phyloP scores from a whole-genome alignment of 108 stramenopile species.

The Skeletonema marinoi region DNA sequence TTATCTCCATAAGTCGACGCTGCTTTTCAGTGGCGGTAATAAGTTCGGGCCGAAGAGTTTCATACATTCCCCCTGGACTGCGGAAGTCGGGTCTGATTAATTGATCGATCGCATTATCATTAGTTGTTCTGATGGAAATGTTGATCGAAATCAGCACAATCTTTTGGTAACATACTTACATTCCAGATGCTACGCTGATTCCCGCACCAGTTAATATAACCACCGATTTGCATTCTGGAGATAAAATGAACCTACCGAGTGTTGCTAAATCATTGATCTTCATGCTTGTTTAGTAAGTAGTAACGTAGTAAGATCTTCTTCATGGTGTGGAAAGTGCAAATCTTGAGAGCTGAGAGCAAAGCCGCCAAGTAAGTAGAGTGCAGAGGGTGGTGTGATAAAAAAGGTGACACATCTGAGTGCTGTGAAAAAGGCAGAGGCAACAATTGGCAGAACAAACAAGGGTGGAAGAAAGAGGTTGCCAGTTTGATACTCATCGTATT shows the following conservation, averaged over 20 bases:
- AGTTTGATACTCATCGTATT: no score
- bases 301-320: no score
- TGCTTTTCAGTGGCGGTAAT: constrained; percentile 67
- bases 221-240: constrained; percentile 57
- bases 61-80: constrained; percentile 74
- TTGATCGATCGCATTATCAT: no score
- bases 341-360: background rate
- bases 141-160: constrained; percentile 2
- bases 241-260: constrained; percentile 53
- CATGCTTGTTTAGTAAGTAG: background rate
- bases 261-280: constrained; percentile 25
- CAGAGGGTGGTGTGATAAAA: no score
- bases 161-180: constrained; percentile 20
- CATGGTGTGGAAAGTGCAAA: no score
- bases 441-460: no score
- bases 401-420: no score
- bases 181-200: constrained; percentile 73
- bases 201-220: constrained; percentile 76
- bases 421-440: no score
- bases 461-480: no score
- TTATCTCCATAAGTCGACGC: constrained; percentile 51
- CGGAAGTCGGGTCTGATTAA: no score
- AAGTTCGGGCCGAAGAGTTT: constrained; percentile 68
- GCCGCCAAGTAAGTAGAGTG: no score
- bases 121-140: no score